phyloP scores from a whole-genome alignment of 164 flowering plant genomes.

The Chloranthus sessilifolius region DNA sequence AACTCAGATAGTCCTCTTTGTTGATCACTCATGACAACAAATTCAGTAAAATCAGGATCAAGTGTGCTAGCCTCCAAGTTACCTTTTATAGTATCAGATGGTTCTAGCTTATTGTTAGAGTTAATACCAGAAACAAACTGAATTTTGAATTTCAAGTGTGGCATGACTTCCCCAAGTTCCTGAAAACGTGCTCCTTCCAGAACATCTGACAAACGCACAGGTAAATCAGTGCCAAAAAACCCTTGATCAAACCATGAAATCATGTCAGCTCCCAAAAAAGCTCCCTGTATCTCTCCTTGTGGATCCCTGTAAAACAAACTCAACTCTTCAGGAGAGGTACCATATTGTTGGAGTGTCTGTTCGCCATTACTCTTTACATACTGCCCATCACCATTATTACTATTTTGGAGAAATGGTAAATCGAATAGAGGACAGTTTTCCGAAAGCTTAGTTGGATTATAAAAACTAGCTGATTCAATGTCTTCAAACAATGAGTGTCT shows the following conservation, averaged over 20 bases:
- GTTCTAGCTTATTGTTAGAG: slow-evolving; percentile 19
- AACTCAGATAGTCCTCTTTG: slow-evolving; percentile 25
- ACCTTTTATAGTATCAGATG: slow-evolving; percentile 25
- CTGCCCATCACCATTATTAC: slow-evolving; percentile 17
- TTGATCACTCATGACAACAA: slow-evolving; percentile 19
- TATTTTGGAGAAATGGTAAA: slow-evolving; percentile 24
- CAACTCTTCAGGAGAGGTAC: slow-evolving; percentile 53
- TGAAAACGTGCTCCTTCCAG: slow-evolving; percentile 64
- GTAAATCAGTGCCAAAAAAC: slow-evolving; percentile 81
- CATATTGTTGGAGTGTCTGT: slow-evolving; percentile 20
- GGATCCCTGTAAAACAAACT: slow-evolving; percentile 82
- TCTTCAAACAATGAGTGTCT: slow-evolving; percentile 14
- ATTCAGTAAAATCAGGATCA: slow-evolving; percentile 19
- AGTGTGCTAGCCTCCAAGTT: slow-evolving; percentile 26
- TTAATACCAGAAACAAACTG: slow-evolving; percentile 18
- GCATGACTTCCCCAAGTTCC: slow-evolving; percentile 70
- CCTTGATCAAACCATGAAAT: slow-evolving; percentile 92
- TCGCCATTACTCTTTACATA: slow-evolving; percentile 15
- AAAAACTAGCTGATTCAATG: slow-evolving; percentile 19
- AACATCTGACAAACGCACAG: slow-evolving; percentile 71
- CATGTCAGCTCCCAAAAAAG: slow-evolving; percentile 80
- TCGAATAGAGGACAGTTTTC: slow-evolving; percentile 38
- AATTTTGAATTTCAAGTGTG: slow-evolving; percentile 42
- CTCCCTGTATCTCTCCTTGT: slow-evolving; percentile 89
- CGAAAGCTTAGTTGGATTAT: slow-evolving; percentile 25